Conservation (phyloP, 2,329 filamentous ascomycete genomes). For the Botryosphaeria dothidea region DNA sequence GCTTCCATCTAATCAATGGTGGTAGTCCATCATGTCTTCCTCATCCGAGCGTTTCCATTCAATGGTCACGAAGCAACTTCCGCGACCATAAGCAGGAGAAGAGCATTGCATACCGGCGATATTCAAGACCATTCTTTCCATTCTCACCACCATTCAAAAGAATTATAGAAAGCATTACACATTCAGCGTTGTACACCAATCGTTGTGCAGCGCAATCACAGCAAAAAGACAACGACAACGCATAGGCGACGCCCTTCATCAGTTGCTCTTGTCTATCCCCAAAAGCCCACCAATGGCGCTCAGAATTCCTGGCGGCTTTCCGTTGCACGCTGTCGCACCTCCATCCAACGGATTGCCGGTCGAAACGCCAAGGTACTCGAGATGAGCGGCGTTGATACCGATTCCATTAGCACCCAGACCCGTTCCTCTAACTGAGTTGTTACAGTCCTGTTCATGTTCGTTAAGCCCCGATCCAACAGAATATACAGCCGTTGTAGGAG, state of each 20-base stretch:
- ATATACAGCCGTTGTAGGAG: not conserved
- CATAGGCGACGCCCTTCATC: not conserved
- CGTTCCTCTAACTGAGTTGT: not conserved
- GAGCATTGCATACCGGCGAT: too few species aligned
- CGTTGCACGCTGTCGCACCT: not conserved
- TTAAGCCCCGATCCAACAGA: not conserved
- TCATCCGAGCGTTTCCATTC: too few species aligned
- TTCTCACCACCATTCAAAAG: too few species aligned
- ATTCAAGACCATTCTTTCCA: too few species aligned
- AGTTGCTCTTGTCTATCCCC: not conserved
- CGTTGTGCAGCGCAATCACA: too few species aligned
- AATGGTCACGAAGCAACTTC: too few species aligned
- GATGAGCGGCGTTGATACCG: slow-evolving; percentile 5
- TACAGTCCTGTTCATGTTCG: not conserved
- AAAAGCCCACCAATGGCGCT: not conserved
- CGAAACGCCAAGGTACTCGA: not conserved
- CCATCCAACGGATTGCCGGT: slow-evolving; percentile 5
- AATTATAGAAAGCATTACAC: too few species aligned
- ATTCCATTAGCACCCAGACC: not conserved
- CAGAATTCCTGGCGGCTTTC: not conserved
- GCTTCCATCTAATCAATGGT: too few species aligned
- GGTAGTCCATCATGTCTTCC: too few species aligned
- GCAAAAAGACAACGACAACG: not conserved
- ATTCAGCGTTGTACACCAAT: too few species aligned
- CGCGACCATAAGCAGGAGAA: too few species aligned